Evolutionary conservation across 208 protist genomes (phyloP).

Genomic region (Entamoeba nuttalli): DNA sequence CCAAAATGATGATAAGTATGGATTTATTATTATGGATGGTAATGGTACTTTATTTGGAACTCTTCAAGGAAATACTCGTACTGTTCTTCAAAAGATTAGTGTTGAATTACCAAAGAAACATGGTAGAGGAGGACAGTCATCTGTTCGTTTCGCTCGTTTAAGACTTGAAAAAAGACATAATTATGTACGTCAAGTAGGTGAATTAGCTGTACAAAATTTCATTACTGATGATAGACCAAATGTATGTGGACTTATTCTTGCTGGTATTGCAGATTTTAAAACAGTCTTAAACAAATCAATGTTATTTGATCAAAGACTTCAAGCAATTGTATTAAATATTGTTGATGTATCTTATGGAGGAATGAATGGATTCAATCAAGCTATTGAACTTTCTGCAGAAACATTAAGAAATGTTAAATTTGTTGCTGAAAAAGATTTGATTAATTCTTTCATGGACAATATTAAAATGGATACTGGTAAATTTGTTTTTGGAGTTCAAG

Average conservation of each 20-base stretch:
- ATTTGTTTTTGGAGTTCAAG: conserved; percentile 90
- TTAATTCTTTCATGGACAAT: conserved; percentile 90
- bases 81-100: conserved; percentile 87
- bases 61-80: conserved; percentile 82
- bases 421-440: conserved; percentile 96
- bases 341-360: conserved; percentile 96
- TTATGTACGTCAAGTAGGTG: conserved; percentile 82
- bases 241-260: conserved; percentile 91
- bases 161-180: conserved; percentile 97
- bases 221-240: conserved; percentile 87
- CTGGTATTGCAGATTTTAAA: conserved; percentile 98
- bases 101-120: conserved; percentile 99
- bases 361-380: conserved; percentile 98
- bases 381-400: conserved; percentile 89
- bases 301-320: conserved; percentile 37
- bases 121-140: conserved; percentile 94
- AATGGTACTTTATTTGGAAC: conserved; percentile 80
- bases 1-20: conserved; percentile 95
- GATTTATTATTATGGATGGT: conserved; percentile 99
- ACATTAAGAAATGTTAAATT: conserved; percentile 87
- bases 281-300: conserved; percentile 81
- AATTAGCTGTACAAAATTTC: conserved; percentile 82
- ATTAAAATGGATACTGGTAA: conserved; percentile 77
- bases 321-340: conserved; percentile 86
- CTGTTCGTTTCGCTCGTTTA: conserved; percentile 96